These are phyloP conservation scores for Geoglossum cookeanum DNA, from an alignment of 2,329 filamentous ascomycete species.

Conservation along the genomic window DNA sequence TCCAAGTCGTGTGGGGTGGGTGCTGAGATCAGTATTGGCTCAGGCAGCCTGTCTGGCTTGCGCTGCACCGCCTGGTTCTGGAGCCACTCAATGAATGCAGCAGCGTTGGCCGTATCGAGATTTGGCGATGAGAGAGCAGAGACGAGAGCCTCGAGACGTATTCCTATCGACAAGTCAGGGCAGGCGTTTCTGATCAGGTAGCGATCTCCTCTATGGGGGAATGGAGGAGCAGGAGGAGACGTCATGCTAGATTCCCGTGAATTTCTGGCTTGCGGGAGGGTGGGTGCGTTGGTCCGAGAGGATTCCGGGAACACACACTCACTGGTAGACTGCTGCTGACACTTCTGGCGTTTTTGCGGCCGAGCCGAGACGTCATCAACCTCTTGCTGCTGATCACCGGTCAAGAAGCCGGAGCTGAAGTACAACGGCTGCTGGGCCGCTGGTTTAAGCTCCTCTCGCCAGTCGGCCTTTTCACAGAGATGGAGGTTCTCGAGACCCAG, in stretches of 20 bases:
- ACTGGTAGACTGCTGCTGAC: neutral
- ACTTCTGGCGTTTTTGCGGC: neutral
- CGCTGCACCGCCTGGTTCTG: neutral
- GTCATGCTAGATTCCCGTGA: neutral
- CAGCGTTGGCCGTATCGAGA: neutral
- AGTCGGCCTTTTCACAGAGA: conserved; percentile 7
- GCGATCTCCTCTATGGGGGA: neutral
- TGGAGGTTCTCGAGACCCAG: conserved; percentile 6
- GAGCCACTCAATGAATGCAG: neutral
- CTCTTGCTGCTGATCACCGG: neutral
- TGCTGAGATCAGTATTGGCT: neutral
- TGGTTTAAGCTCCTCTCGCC: conserved; percentile 9
- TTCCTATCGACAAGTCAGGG: neutral
- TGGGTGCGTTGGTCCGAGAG: neutral
- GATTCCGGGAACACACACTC: neutral
- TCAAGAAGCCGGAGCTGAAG: conserved; percentile 7
- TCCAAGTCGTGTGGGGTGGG: neutral
- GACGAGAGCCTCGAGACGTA: neutral
- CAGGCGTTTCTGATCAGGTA: neutral
- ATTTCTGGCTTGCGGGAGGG: neutral
- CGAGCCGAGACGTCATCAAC: neutral
- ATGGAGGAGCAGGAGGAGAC: neutral
- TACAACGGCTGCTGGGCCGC: conserved; percentile 3
- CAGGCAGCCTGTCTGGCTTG: neutral
- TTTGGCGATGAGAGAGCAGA: neutral